phyloP scores from a whole-genome alignment of 768 basidiomycete genomes.

The Agrocybe praecox region DNA sequence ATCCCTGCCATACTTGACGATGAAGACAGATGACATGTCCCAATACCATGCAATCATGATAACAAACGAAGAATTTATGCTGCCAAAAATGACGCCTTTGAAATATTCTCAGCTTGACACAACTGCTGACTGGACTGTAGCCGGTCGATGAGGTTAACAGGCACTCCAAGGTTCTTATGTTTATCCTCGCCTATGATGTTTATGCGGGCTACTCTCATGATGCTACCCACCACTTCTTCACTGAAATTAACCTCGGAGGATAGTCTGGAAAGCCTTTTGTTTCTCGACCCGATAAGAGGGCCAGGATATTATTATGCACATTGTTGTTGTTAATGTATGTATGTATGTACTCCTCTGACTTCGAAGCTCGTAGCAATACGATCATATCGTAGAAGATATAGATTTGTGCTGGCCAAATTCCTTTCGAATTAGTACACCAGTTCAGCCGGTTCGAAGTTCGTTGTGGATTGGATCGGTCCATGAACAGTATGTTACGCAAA shows the following conservation, averaged over 20 bases:
- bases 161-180: not conserved
- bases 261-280: too few species aligned
- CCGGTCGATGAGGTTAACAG: not conserved
- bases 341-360: too few species aligned
- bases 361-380: too few species aligned
- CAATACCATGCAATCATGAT: not conserved
- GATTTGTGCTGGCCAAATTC: too few species aligned
- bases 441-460: too few species aligned
- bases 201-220: not conserved
- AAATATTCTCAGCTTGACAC: not conserved
- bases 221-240: not conserved
- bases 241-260: not conserved
- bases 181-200: not conserved
- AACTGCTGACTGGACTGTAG: not conserved
- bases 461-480: too few species aligned
- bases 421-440: too few species aligned
- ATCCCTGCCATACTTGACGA: conserved; percentile 79
- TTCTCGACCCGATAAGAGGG: too few species aligned
- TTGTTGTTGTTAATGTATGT: too few species aligned
- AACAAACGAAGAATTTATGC: not conserved
- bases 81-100: not conserved
- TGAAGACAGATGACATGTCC: conserved; percentile 15
- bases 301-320: too few species aligned
- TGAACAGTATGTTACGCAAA: too few species aligned
- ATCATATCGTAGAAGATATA: too few species aligned